Percentiles rank a stretch among this genome's conserved stretches.
phyloP scores from a whole-genome alignment of 768 basidiomycete species.

The Coprinellus aureogranulatus region DNA sequence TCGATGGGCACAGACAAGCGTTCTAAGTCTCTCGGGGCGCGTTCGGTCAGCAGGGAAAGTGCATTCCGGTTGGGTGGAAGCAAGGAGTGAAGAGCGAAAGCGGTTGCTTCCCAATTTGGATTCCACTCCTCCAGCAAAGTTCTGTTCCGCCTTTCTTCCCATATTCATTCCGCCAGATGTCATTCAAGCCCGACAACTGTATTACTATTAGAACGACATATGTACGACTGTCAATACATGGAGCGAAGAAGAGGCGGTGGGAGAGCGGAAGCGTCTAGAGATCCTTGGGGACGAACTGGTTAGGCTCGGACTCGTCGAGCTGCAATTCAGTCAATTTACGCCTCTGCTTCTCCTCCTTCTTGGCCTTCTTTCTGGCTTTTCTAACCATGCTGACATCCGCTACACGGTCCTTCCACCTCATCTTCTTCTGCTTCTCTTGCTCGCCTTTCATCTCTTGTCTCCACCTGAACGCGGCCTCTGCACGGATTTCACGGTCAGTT shows the following conservation, averaged over 20 bases:
- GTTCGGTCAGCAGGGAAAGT: neutral
- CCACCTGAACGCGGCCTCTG: constrained; percentile 77
- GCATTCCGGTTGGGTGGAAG: neutral
- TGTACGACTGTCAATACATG: neutral
- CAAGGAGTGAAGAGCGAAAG: neutral
- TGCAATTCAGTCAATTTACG: constrained; percentile 55
- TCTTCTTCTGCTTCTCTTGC: constrained; percentile 59
- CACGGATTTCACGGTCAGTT: constrained; percentile 57
- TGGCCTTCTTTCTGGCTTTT: constrained; percentile 54
- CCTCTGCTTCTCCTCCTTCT: constrained; percentile 51
- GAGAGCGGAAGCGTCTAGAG: constrained; percentile 10
- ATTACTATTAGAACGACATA: neutral
- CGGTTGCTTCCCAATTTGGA: neutral
- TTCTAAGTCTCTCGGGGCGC: neutral
- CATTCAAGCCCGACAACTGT: neutral
- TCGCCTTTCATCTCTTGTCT: constrained; percentile 56
- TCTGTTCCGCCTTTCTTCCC: no score
- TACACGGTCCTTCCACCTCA: constrained; percentile 49
- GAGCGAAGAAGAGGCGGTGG: neutral
- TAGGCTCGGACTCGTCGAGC: constrained; percentile 46
- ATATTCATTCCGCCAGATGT: neutral
- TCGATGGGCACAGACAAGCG: no score
- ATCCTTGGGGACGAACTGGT: constrained; percentile 55
- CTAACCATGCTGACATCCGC: constrained; percentile 51
- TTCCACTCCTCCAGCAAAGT: neutral